Conservation (phyloP, 441 rosid species). For the Pelargonium australe region DNA sequence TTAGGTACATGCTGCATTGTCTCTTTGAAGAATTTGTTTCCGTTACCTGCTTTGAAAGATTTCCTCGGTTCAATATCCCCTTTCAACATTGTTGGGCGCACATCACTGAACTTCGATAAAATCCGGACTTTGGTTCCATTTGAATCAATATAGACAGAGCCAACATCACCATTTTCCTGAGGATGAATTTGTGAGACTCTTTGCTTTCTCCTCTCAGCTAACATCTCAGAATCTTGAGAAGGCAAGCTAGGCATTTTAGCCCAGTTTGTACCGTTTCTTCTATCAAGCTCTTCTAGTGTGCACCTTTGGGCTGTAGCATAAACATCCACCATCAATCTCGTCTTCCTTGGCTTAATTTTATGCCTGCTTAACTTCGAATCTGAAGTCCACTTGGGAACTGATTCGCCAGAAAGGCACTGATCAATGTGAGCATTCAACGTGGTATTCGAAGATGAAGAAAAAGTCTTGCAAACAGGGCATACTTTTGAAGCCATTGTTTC, state of each 20-base stretch:
- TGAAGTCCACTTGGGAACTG: slow-evolving; percentile 53
- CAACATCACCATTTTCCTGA: slow-evolving; percentile 51
- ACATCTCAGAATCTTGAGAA: slow-evolving; percentile 31
- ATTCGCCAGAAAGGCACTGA: slow-evolving; percentile 80
- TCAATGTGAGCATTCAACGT: slow-evolving; percentile 98
- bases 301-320: slow-evolving; percentile 54
- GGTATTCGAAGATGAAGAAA: slow-evolving; percentile 93
- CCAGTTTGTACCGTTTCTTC: slow-evolving; percentile 85
- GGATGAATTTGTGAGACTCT: slow-evolving; percentile 30
- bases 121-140: slow-evolving; percentile 77
- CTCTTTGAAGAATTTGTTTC: slow-evolving; percentile 48
- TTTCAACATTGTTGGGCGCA: slow-evolving; percentile 25
- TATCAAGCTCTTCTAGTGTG: slow-evolving; percentile 88
- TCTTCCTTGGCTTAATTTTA: slow-evolving; percentile 70
- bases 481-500: slow-evolving; percentile 86
- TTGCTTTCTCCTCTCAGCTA: slow-evolving; percentile 39
- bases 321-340: slow-evolving; percentile 64
- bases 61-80: slow-evolving; percentile 38
- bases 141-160: slow-evolving; percentile 81
- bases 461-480: slow-evolving; percentile 98
- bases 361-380: slow-evolving; percentile 56
- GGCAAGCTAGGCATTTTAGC: slow-evolving; percentile 47
- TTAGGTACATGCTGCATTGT: slow-evolving; percentile 39
- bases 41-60: slow-evolving; percentile 39
- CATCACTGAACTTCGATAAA: slow-evolving; percentile 52